A percentile compares a stretch with the other conserved stretches of the same genome.
These are phyloP conservation scores for Albophoma yamanashiensis DNA, from an alignment of 2,329 filamentous ascomycete genomes.

Conservation along the genomic window DNA sequence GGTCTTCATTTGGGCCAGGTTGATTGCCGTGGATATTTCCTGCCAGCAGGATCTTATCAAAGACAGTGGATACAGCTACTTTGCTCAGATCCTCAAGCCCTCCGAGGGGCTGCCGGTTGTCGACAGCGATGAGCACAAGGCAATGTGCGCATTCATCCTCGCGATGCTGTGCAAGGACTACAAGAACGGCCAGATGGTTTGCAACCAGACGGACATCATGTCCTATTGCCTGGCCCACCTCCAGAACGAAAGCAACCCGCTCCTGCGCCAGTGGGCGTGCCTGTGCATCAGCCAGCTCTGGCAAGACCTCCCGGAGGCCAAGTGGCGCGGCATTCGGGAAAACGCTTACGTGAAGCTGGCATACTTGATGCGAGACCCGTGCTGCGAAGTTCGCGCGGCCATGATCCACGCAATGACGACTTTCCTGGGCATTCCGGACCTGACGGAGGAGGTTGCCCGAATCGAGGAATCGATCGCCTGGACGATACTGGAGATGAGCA, in stretches of 20 bases:
- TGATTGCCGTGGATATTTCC: conserved; percentile 87
- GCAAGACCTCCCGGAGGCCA: conserved; percentile 82
- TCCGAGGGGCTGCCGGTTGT: conserved; percentile 72
- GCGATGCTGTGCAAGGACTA: conserved; percentile 96
- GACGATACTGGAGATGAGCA: conserved; percentile 81
- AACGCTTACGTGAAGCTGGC: conserved; percentile 75
- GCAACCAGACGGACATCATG: conserved; percentile 83
- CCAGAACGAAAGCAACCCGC: conserved; percentile 73
- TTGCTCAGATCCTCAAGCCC: conserved; percentile 84
- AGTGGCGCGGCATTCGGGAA: conserved; percentile 89
- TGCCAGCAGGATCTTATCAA: conserved; percentile 92
- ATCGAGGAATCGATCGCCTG: conserved; percentile 87
- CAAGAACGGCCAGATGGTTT: conserved; percentile 82
- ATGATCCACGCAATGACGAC: conserved; percentile 91
- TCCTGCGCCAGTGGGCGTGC: conserved; percentile 91
- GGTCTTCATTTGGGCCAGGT: conserved; percentile 98
- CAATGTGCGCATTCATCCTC: conserved; percentile 97
- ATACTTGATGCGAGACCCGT: conserved; percentile 70
- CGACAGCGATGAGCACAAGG: conserved; percentile 88
- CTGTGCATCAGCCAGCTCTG: conserved; percentile 92
- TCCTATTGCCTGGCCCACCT: conserved; percentile 77
- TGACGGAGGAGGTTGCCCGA: conserved; percentile 82
- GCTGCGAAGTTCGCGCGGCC: conserved; percentile 84
- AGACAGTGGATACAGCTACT: conserved; percentile 95
- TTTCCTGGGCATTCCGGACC: conserved; percentile 85